A percentile compares a stretch with the other conserved stretches of the same genome.
phyloP scores from a whole-genome alignment of 2,329 filamentous ascomycete species.

The Cordyceps pruinosa region DNA sequence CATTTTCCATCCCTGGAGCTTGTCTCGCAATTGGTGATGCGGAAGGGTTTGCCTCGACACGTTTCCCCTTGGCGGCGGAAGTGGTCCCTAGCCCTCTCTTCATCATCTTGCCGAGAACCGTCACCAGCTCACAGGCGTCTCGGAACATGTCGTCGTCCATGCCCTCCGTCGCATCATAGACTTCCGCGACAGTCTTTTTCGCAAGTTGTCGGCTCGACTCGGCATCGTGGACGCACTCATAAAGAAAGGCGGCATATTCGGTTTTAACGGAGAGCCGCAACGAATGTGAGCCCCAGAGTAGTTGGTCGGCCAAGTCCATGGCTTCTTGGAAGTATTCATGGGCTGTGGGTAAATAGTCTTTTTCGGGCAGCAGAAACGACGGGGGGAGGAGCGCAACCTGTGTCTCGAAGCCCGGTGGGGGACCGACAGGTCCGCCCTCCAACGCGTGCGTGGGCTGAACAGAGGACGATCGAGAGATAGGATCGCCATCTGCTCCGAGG shows the following conservation, averaged over 20 bases:
- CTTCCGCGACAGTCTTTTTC: conserved; percentile 76
- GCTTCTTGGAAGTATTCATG: conserved; percentile 76
- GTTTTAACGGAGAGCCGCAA: conserved; percentile 83
- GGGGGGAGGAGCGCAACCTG: conserved; percentile 40
- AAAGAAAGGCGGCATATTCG: conserved; percentile 87
- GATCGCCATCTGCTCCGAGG: conserved; percentile 36
- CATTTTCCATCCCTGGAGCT: background rate
- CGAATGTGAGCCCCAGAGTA: conserved; percentile 83
- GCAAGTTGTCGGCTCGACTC: conserved; percentile 71
- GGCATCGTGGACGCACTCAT: conserved; percentile 82
- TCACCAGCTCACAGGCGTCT: conserved; percentile 83
- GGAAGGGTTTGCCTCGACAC: conserved; percentile 24
- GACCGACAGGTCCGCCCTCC: conserved; percentile 53
- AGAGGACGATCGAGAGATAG: conserved; percentile 35
- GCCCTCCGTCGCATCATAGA: conserved; percentile 83
- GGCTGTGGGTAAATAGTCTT: conserved; percentile 78
- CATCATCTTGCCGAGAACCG: conserved; percentile 81
- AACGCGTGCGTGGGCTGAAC: conserved; percentile 41
- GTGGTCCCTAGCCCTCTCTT: conserved; percentile 55
- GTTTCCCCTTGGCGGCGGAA: conserved; percentile 3
- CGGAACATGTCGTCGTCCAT: conserved; percentile 95
- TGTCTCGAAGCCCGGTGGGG: conserved; percentile 47
- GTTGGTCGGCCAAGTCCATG: conserved; percentile 61
- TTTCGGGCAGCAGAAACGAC: conserved; percentile 70
- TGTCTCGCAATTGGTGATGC: background rate